Evolutionary conservation across 176 grass and related monocot genomes (phyloP).

Genomic region (Oryza longistaminata): DNA sequence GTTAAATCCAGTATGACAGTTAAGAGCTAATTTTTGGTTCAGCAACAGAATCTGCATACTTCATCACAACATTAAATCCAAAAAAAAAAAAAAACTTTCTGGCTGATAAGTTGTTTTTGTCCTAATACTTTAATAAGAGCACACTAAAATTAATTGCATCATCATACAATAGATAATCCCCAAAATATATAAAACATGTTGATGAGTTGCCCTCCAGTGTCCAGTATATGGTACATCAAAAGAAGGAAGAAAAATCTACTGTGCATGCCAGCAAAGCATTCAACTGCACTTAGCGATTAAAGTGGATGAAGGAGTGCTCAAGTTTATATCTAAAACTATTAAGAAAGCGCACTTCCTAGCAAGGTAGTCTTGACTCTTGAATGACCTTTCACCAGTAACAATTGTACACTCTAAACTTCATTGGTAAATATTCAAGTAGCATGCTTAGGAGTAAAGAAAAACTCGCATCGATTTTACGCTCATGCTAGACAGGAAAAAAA

Average conservation of each 20-base stretch:
- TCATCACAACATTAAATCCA: neutral
- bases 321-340: neutral
- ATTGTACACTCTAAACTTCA: neutral
- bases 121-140: neutral
- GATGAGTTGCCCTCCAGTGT: neutral
- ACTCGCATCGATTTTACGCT: neutral
- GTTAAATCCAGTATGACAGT: slow-evolving; percentile 10
- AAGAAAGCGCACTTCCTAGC: neutral
- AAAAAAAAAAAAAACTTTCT: neutral
- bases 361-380: neutral
- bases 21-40: neutral
- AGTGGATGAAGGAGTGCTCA: neutral
- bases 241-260: neutral
- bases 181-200: neutral
- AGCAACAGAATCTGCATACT: neutral
- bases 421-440: neutral
- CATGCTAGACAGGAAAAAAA: neutral
- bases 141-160: neutral
- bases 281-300: neutral
- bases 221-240: neutral
- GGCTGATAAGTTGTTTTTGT: neutral
- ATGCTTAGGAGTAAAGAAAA: neutral
- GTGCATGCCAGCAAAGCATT: neutral
- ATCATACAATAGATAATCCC: neutral
- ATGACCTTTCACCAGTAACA: neutral